Percentiles rank a stretch among this genome's conserved stretches.
Evolutionary conservation across 495 filamentous ascomycete species (phyloP).

Genomic region (Aspergillus biplanus): DNA sequence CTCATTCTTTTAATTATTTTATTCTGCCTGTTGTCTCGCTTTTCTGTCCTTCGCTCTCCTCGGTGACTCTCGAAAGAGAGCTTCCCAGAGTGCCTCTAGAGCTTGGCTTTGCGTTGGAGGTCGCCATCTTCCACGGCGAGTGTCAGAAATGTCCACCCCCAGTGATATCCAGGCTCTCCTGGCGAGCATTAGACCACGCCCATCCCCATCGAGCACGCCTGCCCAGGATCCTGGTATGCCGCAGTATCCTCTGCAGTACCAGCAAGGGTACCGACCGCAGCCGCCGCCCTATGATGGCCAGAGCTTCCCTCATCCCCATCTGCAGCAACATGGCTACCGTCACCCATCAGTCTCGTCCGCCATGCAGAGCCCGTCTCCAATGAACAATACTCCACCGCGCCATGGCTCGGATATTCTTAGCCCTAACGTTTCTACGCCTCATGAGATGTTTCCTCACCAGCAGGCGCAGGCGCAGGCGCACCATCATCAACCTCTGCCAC

Average conservation of each 20-base stretch:
- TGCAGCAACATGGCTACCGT: conserved; percentile 44
- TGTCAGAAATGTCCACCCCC: conserved; percentile 57
- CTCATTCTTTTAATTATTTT: conserved; percentile 17
- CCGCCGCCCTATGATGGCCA: conserved; percentile 44
- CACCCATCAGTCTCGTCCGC: conserved; percentile 53
- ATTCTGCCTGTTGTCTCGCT: conserved; percentile 13
- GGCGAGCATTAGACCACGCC: conserved; percentile 50
- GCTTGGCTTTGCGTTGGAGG: conserved; percentile 39
- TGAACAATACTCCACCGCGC: conserved; percentile 43
- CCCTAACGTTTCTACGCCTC: conserved; percentile 49
- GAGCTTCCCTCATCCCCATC: conserved; percentile 40
- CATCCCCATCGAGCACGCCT: conserved; percentile 40
- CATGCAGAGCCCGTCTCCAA: conserved; percentile 47
- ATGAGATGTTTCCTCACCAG: conserved; percentile 36
- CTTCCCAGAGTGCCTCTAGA: conserved; percentile 28
- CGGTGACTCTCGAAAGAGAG: conserved; percentile 46
- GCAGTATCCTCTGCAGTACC: conserved; percentile 41
- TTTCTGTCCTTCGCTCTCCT: conserved; percentile 21
- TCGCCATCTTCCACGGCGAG: conserved; percentile 37
- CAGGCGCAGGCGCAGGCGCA: conserved; percentile 28
- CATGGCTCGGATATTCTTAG: conserved; percentile 56
- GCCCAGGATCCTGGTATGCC: conserved; percentile 39
- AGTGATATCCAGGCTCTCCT: conserved; percentile 54
- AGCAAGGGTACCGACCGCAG: conserved; percentile 39
- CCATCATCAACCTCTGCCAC: conserved; percentile 36